Base-by-base conservation (phyloP, 1,139 yeast genomes). In the Wickerhamomyces sp. region DNA sequence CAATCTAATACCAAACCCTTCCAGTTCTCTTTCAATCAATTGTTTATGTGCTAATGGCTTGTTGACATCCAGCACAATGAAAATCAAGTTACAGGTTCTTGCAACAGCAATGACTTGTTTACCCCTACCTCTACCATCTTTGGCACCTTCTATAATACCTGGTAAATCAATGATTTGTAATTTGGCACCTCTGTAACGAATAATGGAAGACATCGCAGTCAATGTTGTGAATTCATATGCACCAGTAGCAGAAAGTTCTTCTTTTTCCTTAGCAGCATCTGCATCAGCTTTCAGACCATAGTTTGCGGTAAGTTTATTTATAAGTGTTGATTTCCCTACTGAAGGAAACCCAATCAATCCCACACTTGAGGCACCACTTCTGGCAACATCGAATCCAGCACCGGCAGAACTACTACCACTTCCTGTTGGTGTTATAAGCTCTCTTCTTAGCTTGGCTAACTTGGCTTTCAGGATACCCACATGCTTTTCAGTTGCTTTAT, bases 101-200 rank as follows among this genome's bases (percentile, higher is more conserved):
- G 99, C 98, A 47, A 91, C 98, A 0, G 99, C 99, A 69, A 93
- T 93, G 49, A 93, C 99, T 70, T 93, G 99, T 59, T 84, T 87
- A 78, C 99, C 99, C 73, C 99, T 82, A 73, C 99, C 99, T 67
- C 91, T 87, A 69, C 99, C 99, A 62, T 93, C 98, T 59, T 91
- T 91, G 47, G 99, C 99, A 67, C 99, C 99, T 68, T 94, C 98
- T 58, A 93, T 93, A 61, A 93, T 93, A 65, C 99, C 99, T 4
- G 99, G 99, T 59, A 93, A 76, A 78, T 93, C 99, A 62, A 93
- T 74, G 95, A 94, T 89, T 70, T 93, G 99, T 55, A 93, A 84
- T 71, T 89, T 91, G 42, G 99, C 98, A 61, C 99, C 99, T 59
- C 90, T 89, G 64, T 89, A 91, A 66, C 87, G 85, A 62, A 93